Base-by-base conservation (phyloP, 768 basidiomycete genomes). In the Pleurotus citrinopileatus region DNA sequence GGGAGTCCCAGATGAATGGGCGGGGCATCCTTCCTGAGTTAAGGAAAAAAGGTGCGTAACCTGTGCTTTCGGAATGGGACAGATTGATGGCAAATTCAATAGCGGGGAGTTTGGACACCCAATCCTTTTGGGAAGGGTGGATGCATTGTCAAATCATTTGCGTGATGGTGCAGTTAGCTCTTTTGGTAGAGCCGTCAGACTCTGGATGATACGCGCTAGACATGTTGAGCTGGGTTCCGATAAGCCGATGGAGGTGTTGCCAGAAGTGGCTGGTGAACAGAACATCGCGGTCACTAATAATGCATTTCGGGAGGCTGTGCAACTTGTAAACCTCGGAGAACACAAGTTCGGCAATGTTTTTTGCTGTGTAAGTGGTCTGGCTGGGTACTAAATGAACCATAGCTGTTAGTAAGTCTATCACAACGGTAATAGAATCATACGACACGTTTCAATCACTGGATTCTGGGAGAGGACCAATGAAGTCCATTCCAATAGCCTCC, bases 71-170 rank as follows among this genome's bases (percentile, higher is more conserved):
- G 0, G 70, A 70, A 0, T 63, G 44, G 0, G 73, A 67, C 0
- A 45, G 53, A 47, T 75, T 76, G 20, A 75, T 63, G 0, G 73
- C 54, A 60, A 74, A 74, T 56, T 74, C 70, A 25, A 72, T 69
- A 10, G 5, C 63, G 3, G 69, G 64, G 20, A 73, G 37, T 40
- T 58, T 61, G 1, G 27, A 2, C 1, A 58, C 65, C 70, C 70
- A 74, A 40, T 68, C 62, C 36, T 60, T 59, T 51, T 70, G 68
- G 34, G 63, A 47, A 15, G 56, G 50, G 2, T 37, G 7, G 0
- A 70, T 58, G 40, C 60, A 65, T 27, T 58, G 55, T 40, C 63
- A 17, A 10, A 70, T 42, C 65, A 68, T 69, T 32, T 69, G 67
- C 3, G 57, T 63, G 8, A 69, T 58, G 0, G 67, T 70, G n/a